These are phyloP conservation scores for Sordariomycetes sp. DNA, from an alignment of 2,329 filamentous ascomycete species.

Conservation along the genomic window DNA sequence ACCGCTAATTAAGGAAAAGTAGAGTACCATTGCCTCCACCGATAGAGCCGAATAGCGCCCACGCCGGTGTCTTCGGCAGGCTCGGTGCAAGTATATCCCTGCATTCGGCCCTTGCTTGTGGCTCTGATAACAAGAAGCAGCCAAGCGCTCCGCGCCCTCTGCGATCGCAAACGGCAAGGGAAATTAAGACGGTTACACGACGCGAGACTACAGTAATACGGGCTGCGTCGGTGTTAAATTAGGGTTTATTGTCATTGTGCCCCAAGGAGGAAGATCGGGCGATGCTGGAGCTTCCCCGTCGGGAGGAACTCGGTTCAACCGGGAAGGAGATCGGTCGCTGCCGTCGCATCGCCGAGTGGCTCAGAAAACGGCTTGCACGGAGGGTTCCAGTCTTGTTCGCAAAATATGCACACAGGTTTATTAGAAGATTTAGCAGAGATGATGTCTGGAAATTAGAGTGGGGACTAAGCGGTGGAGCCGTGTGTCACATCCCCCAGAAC, in stretches of 20 bases:
- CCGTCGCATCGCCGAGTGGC: background rate
- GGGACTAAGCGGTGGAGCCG: background rate
- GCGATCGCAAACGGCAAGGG: background rate
- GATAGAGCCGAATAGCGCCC: no score
- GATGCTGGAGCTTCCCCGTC: no score
- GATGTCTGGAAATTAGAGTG: constrained; percentile 3
- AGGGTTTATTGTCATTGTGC: background rate
- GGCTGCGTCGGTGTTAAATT: background rate
- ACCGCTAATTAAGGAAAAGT: no score
- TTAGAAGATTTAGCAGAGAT: background rate
- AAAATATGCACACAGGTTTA: background rate
- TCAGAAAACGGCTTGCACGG: background rate
- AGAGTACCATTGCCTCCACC: no score
- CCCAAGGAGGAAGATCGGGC: no score
- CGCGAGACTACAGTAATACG: background rate
- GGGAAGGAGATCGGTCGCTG: no score
- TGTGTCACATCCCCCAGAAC: background rate
- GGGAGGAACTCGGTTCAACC: no score
- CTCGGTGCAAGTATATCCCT: no score
- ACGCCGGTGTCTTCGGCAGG: no score
- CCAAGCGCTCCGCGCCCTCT: background rate
- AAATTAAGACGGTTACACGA: background rate
- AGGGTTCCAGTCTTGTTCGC: background rate
- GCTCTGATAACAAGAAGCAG: background rate
- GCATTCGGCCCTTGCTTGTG: background rate